A percentile compares a stretch with the other conserved stretches of the same genome.
phyloP scores from a whole-genome alignment of 352 stramenopile species.

The Peronospora belbahrii region DNA sequence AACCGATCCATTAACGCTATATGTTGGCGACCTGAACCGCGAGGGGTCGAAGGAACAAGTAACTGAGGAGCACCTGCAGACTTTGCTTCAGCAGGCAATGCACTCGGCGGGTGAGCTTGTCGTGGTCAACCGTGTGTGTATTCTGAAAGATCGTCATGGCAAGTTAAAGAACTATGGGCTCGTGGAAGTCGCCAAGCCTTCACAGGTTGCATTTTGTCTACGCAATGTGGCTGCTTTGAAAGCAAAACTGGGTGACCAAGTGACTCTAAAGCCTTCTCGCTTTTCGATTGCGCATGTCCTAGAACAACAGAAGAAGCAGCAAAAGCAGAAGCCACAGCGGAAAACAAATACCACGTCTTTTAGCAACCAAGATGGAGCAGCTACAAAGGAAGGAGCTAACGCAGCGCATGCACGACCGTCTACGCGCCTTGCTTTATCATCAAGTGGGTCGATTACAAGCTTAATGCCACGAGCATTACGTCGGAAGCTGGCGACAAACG shows the following conservation, averaged over 20 bases:
- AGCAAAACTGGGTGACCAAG: slow-evolving; percentile 33
- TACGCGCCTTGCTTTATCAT: slow-evolving; percentile 20
- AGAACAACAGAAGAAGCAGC: slow-evolving; percentile 46
- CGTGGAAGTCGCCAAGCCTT: slow-evolving; percentile 34
- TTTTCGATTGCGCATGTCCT: slow-evolving; percentile 61
- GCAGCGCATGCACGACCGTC: slow-evolving; percentile 19
- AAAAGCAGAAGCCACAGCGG: slow-evolving; percentile 27
- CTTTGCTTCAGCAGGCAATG: slow-evolving; percentile 34
- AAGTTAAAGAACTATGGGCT: slow-evolving; percentile 65
- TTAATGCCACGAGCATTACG: slow-evolving; percentile 53
- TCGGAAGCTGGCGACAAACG: slow-evolving; percentile 31
- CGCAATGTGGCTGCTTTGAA: slow-evolving; percentile 25
- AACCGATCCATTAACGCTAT: slow-evolving; percentile 45
- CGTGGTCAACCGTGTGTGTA: slow-evolving; percentile 39
- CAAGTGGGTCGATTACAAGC: slow-evolving; percentile 20
- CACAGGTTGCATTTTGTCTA: slow-evolving; percentile 27
- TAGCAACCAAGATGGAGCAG: not conserved
- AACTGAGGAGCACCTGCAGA: slow-evolving; percentile 33
- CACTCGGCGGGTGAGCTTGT: slow-evolving; percentile 21
- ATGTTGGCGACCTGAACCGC: slow-evolving; percentile 39
- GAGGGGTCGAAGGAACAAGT: slow-evolving; percentile 27
- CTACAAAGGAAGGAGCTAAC: slow-evolving; percentile 9
- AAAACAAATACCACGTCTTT: not conserved
- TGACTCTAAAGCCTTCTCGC: slow-evolving; percentile 48
- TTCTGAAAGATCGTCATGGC: slow-evolving; percentile 48